A percentile compares a stretch with the other conserved stretches of the same genome.
phyloP scores from a whole-genome alignment of 495 filamentous ascomycete species.

The Podospora sp. region DNA sequence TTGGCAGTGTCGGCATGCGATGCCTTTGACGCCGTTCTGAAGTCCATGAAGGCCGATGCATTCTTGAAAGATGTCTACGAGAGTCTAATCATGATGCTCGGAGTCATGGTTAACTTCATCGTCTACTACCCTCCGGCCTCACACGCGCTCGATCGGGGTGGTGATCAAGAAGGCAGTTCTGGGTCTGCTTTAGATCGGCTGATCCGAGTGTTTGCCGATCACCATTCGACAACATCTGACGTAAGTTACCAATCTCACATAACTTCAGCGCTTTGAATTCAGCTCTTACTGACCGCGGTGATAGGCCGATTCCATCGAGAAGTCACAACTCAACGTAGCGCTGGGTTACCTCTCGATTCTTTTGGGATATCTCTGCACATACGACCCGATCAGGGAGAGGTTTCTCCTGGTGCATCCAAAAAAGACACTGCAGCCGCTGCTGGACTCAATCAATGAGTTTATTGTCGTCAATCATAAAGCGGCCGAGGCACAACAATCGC shows the following conservation, averaged over 20 bases:
- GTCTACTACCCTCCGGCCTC: constrained; percentile 67
- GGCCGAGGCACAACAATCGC: constrained; percentile 54
- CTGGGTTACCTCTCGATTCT: constrained; percentile 89
- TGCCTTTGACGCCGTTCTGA: constrained; percentile 48
- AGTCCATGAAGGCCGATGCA: constrained; percentile 40
- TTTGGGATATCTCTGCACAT: constrained; percentile 75
- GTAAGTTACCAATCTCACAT: constrained; percentile 47
- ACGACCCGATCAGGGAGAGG: constrained; percentile 51
- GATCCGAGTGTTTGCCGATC: constrained; percentile 55
- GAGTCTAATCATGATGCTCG: constrained; percentile 75
- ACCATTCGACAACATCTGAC: constrained; percentile 51
- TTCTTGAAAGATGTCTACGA: constrained; percentile 57
- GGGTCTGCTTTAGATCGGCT: constrained; percentile 48
- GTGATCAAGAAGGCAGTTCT: constrained; percentile 25
- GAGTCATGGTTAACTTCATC: constrained; percentile 85
- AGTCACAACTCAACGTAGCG: constrained; percentile 82
- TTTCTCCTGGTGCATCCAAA: constrained; percentile 59
- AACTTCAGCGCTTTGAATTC: constrained; percentile 51
- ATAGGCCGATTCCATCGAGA: constrained; percentile 82
- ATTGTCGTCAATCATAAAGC: constrained; percentile 74
- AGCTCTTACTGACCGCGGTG: constrained; percentile 20
- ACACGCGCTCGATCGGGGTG: constrained; percentile 33
- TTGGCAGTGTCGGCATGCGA: constrained; percentile 49
- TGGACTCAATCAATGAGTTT: constrained; percentile 87
- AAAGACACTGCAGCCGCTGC: constrained; percentile 60